Conservation (phyloP, 441 rosid species). For the Erodium moschatum region DNA sequence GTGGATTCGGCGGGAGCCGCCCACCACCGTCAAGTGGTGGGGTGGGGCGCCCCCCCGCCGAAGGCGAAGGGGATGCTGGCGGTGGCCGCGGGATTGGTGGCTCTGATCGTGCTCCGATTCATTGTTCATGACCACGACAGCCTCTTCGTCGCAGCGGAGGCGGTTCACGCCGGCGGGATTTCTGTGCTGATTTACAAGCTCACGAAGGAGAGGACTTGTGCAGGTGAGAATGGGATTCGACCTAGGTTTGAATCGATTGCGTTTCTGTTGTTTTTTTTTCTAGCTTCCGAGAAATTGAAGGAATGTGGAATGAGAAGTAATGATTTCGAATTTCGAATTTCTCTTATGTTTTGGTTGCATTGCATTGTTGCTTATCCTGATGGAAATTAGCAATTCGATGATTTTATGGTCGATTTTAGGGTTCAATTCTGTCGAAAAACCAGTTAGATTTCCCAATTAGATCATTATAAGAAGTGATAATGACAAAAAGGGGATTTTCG, state of each 20-base stretch:
- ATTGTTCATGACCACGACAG: slow-evolving; percentile 91
- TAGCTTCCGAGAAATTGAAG: neutral
- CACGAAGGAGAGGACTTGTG: slow-evolving; percentile 91
- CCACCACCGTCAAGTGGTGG: no score
- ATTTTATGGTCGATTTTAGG: neutral
- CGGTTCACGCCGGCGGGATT: slow-evolving; percentile 94
- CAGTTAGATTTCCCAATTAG: neutral
- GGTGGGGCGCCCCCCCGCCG: slow-evolving; percentile 92
- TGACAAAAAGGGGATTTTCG: neutral
- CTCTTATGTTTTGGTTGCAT: no score
- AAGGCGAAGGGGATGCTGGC: slow-evolving; percentile 91
- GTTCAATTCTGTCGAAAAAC: neutral
- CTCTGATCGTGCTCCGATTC: slow-evolving; percentile 74
- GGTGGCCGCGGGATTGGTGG: slow-evolving; percentile 82
- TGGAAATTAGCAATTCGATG: no score
- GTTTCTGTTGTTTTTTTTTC: neutral
- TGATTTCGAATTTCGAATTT: neutral
- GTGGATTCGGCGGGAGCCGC: slow-evolving; percentile 56
- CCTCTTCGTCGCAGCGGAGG: slow-evolving; percentile 95
- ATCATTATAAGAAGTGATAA: no score
- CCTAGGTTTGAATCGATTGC: neutral
- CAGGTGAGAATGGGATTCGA: slow-evolving; percentile 39
- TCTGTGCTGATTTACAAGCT: slow-evolving; percentile 86
- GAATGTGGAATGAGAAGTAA: neutral
- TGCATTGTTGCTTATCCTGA: no score